phyloP scores from a whole-genome alignment of 768 basidiomycete genomes.

The Termitomyces sp. region DNA sequence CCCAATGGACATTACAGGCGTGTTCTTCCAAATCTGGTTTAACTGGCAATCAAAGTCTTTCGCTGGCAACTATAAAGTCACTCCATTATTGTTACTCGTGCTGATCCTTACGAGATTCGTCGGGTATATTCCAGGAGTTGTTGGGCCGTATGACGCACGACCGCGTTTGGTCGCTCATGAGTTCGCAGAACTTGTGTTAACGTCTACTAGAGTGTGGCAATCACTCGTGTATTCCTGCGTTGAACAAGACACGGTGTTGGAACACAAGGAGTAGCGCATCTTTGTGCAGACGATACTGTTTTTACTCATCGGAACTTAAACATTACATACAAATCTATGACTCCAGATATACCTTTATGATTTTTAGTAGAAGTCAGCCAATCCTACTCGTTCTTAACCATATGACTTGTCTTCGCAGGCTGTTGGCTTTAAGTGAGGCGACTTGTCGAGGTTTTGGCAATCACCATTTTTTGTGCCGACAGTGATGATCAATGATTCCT shows the following conservation, averaged over 20 bases:
- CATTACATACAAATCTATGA: no score
- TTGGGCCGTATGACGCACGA: slow-evolving; percentile 8
- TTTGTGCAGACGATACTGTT: no score
- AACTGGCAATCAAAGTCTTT: slow-evolving; percentile 18
- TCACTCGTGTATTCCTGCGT: slow-evolving; percentile 3
- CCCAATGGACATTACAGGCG: slow-evolving; percentile 12
- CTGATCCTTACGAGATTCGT: neutral
- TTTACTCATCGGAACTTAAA: no score
- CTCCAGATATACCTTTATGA: no score
- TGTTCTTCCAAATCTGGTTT: slow-evolving; percentile 19
- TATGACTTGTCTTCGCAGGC: no score
- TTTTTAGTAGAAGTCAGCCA: no score
- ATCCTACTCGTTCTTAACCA: no score
- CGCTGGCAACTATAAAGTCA: slow-evolving; percentile 19
- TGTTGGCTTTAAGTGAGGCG: no score
- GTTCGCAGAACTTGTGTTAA: neutral
- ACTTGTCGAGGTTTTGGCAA: no score
- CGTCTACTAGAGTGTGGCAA: slow-evolving; percentile 5
- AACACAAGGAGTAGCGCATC: neutral
- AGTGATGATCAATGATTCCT: no score
- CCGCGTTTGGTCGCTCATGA: slow-evolving; percentile 7
- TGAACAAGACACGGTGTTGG: neutral
- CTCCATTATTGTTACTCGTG: neutral
- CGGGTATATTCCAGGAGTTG: slow-evolving; percentile 6
- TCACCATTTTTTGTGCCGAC: no score